Base-by-base conservation (phyloP, 352 stramenopile species). In the Globisporangium spinosum region DNA sequence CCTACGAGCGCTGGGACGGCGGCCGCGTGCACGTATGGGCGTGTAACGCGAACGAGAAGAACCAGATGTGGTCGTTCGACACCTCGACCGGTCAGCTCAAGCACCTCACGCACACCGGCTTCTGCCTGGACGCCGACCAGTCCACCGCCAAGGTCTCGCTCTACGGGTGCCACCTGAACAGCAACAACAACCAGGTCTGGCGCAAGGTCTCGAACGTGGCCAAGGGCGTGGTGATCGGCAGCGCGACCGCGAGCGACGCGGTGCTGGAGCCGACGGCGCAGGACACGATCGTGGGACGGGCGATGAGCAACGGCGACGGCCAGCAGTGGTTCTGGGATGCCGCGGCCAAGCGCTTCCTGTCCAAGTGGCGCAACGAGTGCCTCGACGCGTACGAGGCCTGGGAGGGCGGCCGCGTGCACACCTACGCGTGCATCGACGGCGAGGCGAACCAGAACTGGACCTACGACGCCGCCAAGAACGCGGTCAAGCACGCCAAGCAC, bases 391-490 rank as follows among this genome's bases (percentile, higher is more conserved):
- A 89, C 70, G 79, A 91, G 67, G 71, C 47, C 12, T 78, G 68
- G 77, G 61, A 83, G 20, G 81, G 79, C 35, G 83, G 79, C n/a
- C 69, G 68, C 34, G 80, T 91, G 45, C 83, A 89, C 73, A 75
- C 77, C 35, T 91, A 82, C 64, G 27, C 43, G 15, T 91, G 83
- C 69, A 80, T 88, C 23, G 62, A 70, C 8, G 63, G 61, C 15
- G 83, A 91, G 59, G 56, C 13, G 35, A 91, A 91, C 70, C 81
- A 91, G 69, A 72, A 75, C 32, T 90, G 83, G 83, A 75, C n/a
- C 40, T 89, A 82, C 56, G 72, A 89, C 68, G 64, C 67, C 17
- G 63, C 59, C 27, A 77, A 67, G 47, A 65, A 81, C 22, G 72
- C 81, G 47, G 10, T 91, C 51, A 76, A 77, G 62, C 79, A 91